Evolutionary conservation across 768 basidiomycete species (phyloP).

Genomic region (Calocybe indica): DNA sequence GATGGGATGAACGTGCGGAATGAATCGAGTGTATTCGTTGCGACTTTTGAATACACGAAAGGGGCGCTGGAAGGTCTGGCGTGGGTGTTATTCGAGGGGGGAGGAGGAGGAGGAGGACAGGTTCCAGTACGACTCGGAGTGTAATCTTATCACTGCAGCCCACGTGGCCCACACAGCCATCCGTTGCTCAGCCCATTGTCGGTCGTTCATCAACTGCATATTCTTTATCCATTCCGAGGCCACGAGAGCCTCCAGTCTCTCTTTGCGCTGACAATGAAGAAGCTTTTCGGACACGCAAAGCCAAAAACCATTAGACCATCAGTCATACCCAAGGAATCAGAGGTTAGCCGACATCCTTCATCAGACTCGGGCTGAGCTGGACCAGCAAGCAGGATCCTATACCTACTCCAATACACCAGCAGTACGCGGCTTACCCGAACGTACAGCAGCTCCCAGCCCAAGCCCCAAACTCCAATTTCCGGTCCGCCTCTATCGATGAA

Average conservation of each 20-base stretch:
- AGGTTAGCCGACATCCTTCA: conserved; percentile 16
- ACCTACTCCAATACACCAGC: conserved; percentile 33
- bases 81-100: conserved; percentile 37
- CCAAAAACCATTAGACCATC: conserved; percentile 25
- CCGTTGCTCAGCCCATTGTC: background rate
- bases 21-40: conserved; percentile 31
- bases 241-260: background rate
- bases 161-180: too few species aligned
- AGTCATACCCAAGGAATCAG: conserved; percentile 15
- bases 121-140: too few species aligned
- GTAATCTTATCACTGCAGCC: too few species aligned
- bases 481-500: conserved; percentile 25
- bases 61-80: conserved; percentile 42
- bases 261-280: conserved; percentile 40
- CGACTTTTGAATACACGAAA: conserved; percentile 55
- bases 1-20: conserved; percentile 19
- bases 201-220: background rate
- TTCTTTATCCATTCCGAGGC: background rate
- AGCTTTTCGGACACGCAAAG: conserved; percentile 51
- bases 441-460: conserved; percentile 13
- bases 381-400: conserved; percentile 15
- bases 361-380: background rate
- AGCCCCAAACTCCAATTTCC: conserved; percentile 10
- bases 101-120: background rate
- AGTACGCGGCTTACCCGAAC: conserved; percentile 25